Percentiles rank a stretch among this genome's conserved stretches.
Conservation (phyloP, 495 filamentous ascomycete genomes). For the Hamigera avellanea region DNA sequence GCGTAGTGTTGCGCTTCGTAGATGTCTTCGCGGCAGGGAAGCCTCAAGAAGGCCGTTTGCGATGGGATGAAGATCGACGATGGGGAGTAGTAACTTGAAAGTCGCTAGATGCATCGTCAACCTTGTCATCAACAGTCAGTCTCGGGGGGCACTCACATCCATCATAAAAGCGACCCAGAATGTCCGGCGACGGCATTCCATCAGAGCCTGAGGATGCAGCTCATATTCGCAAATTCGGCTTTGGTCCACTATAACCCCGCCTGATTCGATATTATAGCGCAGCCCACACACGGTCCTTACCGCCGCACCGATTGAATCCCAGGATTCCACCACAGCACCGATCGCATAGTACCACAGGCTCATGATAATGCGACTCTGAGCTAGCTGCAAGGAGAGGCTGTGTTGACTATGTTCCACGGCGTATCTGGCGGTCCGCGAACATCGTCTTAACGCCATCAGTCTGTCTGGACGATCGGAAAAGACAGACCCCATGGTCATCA, state of each 20-base stretch:
- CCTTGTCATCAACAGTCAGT: conserved; percentile 1
- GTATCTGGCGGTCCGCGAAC: conserved; percentile 46
- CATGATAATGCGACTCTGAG: conserved; percentile 51
- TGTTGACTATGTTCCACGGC: conserved; percentile 40
- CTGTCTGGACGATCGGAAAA: conserved; percentile 45
- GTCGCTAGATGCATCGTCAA: conserved; percentile 25
- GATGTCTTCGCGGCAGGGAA: conserved; percentile 44
- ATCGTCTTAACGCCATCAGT: conserved; percentile 33
- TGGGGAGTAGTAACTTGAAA: conserved; percentile 44
- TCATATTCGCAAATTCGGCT: conserved; percentile 41
- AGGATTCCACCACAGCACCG: conserved; percentile 39
- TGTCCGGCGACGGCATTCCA: conserved; percentile 53
- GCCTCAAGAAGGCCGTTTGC: conserved; percentile 49
- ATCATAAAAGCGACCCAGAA: conserved; percentile 57
- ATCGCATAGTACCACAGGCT: conserved; percentile 51
- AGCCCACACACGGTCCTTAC: conserved; percentile 45
- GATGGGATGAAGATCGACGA: conserved; percentile 26
- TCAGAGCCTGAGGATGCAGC: conserved; percentile 42
- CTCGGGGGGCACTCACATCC: conserved; percentile 34
- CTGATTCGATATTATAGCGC: conserved; percentile 49
- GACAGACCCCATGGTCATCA: conserved; percentile 45
- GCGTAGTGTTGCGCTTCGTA: conserved; percentile 45
- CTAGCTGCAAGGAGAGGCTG: conserved; percentile 44
- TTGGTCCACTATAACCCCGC: conserved; percentile 34
- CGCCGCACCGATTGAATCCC: conserved; percentile 49